Conservation (phyloP, 2,329 filamentous ascomycete genomes). For the Cryphonectria carpinicola region DNA sequence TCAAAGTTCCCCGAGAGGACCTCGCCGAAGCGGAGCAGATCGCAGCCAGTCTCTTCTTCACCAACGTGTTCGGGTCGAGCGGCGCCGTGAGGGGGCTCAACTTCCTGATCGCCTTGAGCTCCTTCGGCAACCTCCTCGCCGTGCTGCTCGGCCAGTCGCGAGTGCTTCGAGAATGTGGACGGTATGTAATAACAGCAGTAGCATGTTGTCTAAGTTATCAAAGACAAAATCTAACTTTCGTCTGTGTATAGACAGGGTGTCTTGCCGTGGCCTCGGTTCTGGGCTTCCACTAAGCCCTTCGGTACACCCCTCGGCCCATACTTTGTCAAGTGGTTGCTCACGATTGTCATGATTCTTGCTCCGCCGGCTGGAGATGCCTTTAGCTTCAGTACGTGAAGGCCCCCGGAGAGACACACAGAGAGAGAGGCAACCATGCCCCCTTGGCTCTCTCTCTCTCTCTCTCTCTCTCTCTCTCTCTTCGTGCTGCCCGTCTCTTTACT, state of each 20-base stretch:
- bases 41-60: slow-evolving; percentile 62
- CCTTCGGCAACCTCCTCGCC: slow-evolving; percentile 62
- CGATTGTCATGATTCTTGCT: slow-evolving; percentile 62
- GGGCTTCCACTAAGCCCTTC: slow-evolving; percentile 65
- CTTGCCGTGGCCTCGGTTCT: slow-evolving; percentile 60
- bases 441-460: no score
- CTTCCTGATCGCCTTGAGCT: slow-evolving; percentile 59
- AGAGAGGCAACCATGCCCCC: neutral
- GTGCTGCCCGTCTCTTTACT: no score
- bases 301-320: slow-evolving; percentile 66
- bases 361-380: slow-evolving; percentile 67
- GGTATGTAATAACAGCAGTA: slow-evolving; percentile 33
- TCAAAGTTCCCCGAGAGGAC: slow-evolving; percentile 51
- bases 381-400: slow-evolving; percentile 52
- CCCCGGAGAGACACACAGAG: no score
- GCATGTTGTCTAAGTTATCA: no score
- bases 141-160: slow-evolving; percentile 60
- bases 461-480: no score
- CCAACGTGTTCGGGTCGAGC: slow-evolving; percentile 56
- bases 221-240: neutral
- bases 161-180: slow-evolving; percentile 62
- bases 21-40: slow-evolving; percentile 55
- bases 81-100: slow-evolving; percentile 54
- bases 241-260: slow-evolving; percentile 52
- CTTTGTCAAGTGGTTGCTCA: slow-evolving; percentile 58